Conservation (phyloP, 768 basidiomycete genomes). For the Cubamyces lactineus region DNA sequence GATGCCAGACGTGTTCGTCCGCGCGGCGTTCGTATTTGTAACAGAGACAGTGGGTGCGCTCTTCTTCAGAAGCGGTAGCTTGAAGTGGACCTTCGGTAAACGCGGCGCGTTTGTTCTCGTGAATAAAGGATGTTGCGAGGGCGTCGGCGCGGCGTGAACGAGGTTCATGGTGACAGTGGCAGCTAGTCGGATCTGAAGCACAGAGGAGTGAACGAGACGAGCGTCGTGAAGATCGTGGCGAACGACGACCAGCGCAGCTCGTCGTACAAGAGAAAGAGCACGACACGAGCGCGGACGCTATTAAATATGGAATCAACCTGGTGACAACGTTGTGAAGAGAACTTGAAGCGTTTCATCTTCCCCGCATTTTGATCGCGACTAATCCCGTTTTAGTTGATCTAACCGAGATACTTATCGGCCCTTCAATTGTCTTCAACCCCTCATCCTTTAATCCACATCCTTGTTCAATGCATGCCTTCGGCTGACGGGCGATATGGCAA, state of each 20-base stretch:
- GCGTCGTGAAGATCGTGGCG: conserved; percentile 9
- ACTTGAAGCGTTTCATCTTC: neutral
- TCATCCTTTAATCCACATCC: too few relatives aligned
- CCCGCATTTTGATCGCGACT: conserved; percentile 8
- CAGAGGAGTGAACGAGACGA: neutral
- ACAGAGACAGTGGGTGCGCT: conserved; percentile 44
- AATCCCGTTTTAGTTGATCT: conserved; percentile 1
- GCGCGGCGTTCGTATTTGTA: conserved; percentile 37
- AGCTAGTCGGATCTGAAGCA: neutral
- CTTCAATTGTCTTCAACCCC: neutral
- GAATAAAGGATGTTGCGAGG: conserved; percentile 6
- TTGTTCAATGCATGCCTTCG: too few relatives aligned
- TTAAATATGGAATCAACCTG: conserved; percentile 9
- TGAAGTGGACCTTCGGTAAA: conserved; percentile 23
- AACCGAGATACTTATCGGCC: neutral
- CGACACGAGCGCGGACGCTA: neutral
- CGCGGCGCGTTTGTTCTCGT: conserved; percentile 18
- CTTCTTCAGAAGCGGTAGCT: conserved; percentile 31
- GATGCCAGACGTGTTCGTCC: conserved; percentile 13
- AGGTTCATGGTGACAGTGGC: conserved; percentile 13
- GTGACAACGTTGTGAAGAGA: conserved; percentile 12
- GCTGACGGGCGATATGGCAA: too few relatives aligned
- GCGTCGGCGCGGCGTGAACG: conserved; percentile 1
- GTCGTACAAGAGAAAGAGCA: conserved; percentile 10
- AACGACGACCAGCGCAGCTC: conserved; percentile 25